These are phyloP conservation scores for Acrocalymma vagum DNA, from an alignment of 2,329 filamentous ascomycete species.

Conservation along the genomic window DNA sequence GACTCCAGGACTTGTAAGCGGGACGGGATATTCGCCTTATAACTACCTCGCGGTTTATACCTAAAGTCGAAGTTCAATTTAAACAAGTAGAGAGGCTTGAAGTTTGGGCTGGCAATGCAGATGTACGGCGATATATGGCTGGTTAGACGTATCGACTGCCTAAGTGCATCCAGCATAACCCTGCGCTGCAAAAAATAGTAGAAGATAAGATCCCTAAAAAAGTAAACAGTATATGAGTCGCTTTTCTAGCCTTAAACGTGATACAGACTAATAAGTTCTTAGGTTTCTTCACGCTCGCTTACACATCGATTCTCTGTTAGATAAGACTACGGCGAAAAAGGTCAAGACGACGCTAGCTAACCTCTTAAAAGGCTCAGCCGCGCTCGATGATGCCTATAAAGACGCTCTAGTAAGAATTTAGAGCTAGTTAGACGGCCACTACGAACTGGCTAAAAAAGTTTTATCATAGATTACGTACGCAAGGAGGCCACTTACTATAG, in stretches of 20 bases:
- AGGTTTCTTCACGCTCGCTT: conserved; percentile 50
- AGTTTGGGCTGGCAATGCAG: conserved; percentile 19
- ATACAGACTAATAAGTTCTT: conserved; percentile 6
- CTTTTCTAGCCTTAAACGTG: not conserved
- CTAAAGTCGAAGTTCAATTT: conserved; percentile 17
- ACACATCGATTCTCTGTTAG: conserved; percentile 44
- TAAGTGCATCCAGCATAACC: conserved; percentile 15
- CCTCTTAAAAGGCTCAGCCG: conserved; percentile 38
- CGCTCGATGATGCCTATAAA: conserved; percentile 52
- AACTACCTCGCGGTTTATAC: conserved; percentile 22
- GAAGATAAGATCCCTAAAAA: conserved; percentile 13
- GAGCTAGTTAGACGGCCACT: conserved; percentile 41
- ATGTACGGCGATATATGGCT: conserved; percentile 19
- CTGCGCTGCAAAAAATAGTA: conserved; percentile 9
- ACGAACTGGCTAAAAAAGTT: conserved; percentile 46
- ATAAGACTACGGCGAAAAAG: conserved; percentile 40
- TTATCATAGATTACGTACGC: conserved; percentile 26
- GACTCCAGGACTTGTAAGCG: conserved; percentile 15
- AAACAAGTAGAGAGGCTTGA: conserved; percentile 12
- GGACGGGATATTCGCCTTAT: conserved; percentile 19
- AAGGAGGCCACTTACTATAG: conserved; percentile 16
- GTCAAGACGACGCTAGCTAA: conserved; percentile 42
- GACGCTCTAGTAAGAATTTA: conserved; percentile 54
- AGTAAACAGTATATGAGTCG: conserved; percentile 25
- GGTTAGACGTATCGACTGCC: conserved; percentile 18